Base-by-base conservation (phyloP, 306 rosid species). In the Acacia crassicarpa region DNA sequence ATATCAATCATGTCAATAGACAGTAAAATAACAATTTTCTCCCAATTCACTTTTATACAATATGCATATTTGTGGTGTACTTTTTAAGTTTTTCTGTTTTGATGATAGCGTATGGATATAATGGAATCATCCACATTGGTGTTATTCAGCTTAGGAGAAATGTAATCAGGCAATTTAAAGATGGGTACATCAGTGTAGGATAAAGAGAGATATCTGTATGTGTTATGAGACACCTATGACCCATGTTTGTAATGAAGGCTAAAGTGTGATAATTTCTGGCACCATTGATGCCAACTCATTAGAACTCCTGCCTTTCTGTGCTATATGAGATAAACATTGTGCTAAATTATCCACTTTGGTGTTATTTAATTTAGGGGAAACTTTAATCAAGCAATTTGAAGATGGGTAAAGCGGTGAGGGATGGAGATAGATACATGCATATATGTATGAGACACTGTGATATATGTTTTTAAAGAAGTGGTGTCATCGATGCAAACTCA, bases 401-500 rank as follows among this genome's bases (percentile, higher is more conserved):
- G 56, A 17, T 32, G 30, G 23, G 20, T 72, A 68, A 74, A 65
- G 45, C 63, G 86, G 73, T 80, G 25, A 65, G 41, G 59, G 63
- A 66, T 45, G 19, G 51, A 62, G 65, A 51, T 46, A 73, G 61
- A 44, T 74, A 44, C 23, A 38, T 35, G 79, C 67, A 59, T 56
- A 13, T 65, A 53, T 79, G 23, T 40, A 61, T 41, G 32, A 56
- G 53, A 15, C 44, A 15, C 59, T 79, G 45, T 46, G 62, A 65
- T 22, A 11, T 43, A 14, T 70, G 44, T 51, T 33, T 63, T 30
- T 61, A 38, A 68, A 49, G 35, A 63, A 76, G 53, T 8, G 25
- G 80, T 86, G 48, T 61, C n/a, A 72, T 80, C 72, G 84, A 61
- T 72, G 44, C 48, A 32, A 8, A 30, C 66, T 27, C 35, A 72